Evolutionary conservation across 305 asterid genomes (phyloP).

Genomic region (Fraxinus sp.): DNA sequence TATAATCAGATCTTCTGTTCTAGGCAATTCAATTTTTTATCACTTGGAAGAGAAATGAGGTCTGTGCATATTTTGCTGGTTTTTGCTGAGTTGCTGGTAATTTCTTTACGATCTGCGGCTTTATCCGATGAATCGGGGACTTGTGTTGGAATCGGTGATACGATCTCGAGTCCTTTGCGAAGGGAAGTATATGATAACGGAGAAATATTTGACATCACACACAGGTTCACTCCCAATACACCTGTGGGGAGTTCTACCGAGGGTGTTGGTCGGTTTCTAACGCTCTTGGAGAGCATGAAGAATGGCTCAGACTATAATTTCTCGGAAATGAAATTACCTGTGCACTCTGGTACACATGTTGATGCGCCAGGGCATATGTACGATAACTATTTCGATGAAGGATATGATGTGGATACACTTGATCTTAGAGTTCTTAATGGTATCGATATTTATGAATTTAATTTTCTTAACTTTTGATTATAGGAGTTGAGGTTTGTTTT

Average conservation of each 20-base stretch:
- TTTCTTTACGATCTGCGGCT: slow-evolving; percentile 16
- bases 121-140: slow-evolving; percentile 33
- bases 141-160: slow-evolving; percentile 29
- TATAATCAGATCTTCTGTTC: not conserved
- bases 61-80: slow-evolving; percentile 30
- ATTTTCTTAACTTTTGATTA: not conserved
- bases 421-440: slow-evolving; percentile 76
- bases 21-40: slow-evolving; percentile 2
- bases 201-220: slow-evolving; percentile 69
- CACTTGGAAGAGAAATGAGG: slow-evolving; percentile 35
- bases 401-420: slow-evolving; percentile 74
- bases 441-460: slow-evolving; percentile 4
- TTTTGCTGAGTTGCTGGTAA: slow-evolving; percentile 28
- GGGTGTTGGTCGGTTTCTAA: slow-evolving; percentile 57
- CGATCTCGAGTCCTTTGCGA: slow-evolving; percentile 34
- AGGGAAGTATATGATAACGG: slow-evolving; percentile 52
- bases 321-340: slow-evolving; percentile 61
- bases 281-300: slow-evolving; percentile 63
- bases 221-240: slow-evolving; percentile 51
- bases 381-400: slow-evolving; percentile 60
- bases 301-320: slow-evolving; percentile 76
- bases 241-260: slow-evolving; percentile 46
- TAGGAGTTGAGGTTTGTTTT: not conserved
- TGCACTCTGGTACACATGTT: slow-evolving; percentile 86
- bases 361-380: slow-evolving; percentile 88